Percentiles rank a stretch among this genome's conserved stretches.
Conservation (phyloP, 257 asterid genomes). For the Capsicum baccatum region DNA sequence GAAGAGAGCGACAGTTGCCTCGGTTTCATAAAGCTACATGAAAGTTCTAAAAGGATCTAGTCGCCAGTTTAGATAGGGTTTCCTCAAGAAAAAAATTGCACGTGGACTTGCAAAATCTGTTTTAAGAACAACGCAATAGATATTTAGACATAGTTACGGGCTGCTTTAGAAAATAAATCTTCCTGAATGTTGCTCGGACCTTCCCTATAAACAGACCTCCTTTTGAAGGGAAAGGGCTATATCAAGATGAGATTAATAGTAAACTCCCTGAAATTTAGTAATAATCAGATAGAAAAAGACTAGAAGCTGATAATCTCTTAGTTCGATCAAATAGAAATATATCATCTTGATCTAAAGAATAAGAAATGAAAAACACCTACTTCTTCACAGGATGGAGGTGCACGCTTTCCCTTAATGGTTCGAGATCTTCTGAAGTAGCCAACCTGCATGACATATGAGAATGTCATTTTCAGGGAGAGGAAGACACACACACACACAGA, state of each 20-base stretch:
- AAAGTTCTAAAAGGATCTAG: background rate
- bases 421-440: constrained; percentile 87
- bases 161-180: background rate
- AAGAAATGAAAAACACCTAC: constrained; percentile 45
- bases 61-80: background rate
- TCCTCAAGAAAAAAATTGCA: background rate
- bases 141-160: background rate
- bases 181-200: background rate
- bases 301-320: background rate
- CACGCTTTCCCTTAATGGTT: constrained; percentile 78
- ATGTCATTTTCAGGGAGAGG: constrained; percentile 11
- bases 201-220: background rate
- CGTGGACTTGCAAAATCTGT: background rate
- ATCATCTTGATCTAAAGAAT: background rate
- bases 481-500: background rate
- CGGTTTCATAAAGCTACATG: background rate
- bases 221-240: constrained; percentile 18
- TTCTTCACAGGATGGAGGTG: constrained; percentile 90
- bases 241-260: background rate
- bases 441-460: constrained; percentile 58
- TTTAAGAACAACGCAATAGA: background rate
- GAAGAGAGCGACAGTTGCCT: constrained; percentile 8
- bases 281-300: background rate
- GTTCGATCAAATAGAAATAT: constrained; percentile 2
- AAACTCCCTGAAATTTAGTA: background rate